Evolutionary conservation across 2,329 filamentous ascomycete genomes (phyloP).

Genomic region (Trichoderma simmonsii): DNA sequence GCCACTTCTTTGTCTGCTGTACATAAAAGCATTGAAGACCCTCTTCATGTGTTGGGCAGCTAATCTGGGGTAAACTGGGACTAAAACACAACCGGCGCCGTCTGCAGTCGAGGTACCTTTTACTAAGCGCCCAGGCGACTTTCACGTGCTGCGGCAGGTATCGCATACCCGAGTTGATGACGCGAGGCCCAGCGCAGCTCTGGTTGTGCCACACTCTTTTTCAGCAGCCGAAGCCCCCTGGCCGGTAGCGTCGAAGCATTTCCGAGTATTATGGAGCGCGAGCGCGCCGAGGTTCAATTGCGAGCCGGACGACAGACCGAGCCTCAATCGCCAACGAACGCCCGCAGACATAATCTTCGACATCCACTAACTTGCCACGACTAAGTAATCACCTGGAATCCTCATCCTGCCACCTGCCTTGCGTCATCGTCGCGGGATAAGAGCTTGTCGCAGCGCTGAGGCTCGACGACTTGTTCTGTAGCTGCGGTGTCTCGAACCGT

Average conservation of each 20-base stretch:
- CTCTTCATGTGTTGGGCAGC: not conserved
- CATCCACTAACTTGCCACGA: slow-evolving; percentile 1
- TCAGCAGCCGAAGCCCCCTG: slow-evolving; percentile 18
- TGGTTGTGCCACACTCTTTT: not conserved
- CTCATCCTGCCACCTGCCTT: not conserved
- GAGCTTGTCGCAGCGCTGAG: not conserved
- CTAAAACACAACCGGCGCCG: not conserved
- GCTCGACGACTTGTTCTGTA: not conserved
- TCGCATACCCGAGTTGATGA: slow-evolving; percentile 4
- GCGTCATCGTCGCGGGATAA: not conserved
- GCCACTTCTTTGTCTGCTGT: not conserved
- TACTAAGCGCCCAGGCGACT: not conserved
- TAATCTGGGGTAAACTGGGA: slow-evolving; percentile 7
- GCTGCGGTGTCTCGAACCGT: not conserved
- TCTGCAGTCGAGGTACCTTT: not conserved
- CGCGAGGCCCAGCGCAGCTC: not conserved
- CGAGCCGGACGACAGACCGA: slow-evolving; percentile 14
- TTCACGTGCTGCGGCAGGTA: slow-evolving; percentile 19
- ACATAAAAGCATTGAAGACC: not conserved
- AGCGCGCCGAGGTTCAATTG: slow-evolving; percentile 20
- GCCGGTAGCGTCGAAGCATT: slow-evolving; percentile 7
- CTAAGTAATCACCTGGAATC: not conserved
- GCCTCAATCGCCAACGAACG: not conserved
- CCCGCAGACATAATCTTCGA: not conserved
- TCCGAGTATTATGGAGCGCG: slow-evolving; percentile 14